Percentiles rank a stretch among this genome's conserved stretches.
These are phyloP conservation scores for Cladosporium phlei DNA, from an alignment of 2,329 filamentous ascomycete genomes.

Conservation along the genomic window DNA sequence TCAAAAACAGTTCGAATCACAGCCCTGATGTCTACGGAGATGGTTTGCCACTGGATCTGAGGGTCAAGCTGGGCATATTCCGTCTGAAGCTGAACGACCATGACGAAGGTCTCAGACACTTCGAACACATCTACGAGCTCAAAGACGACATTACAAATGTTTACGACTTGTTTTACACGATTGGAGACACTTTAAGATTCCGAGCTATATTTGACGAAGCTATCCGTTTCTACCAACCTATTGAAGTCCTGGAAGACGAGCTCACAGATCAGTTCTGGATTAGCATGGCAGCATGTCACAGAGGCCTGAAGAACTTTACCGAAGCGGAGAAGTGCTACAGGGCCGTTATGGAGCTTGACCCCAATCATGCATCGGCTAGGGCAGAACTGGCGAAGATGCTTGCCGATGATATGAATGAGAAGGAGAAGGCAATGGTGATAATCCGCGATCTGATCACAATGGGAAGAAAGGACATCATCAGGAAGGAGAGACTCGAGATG, in stretches of 20 bases:
- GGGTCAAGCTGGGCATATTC: conserved; percentile 77
- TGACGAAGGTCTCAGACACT: conserved; percentile 59
- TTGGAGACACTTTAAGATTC: conserved; percentile 55
- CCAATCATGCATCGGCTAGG: conserved; percentile 68
- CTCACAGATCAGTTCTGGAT: conserved; percentile 48
- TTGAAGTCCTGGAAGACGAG: conserved; percentile 39
- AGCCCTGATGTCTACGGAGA: conserved; percentile 62
- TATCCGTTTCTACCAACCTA: conserved; percentile 53
- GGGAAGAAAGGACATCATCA: conserved; percentile 32
- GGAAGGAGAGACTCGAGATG: conserved; percentile 9
- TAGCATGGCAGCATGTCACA: conserved; percentile 63
- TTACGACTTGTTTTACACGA: conserved; percentile 73
- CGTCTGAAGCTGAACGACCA: conserved; percentile 63
- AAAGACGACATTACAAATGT: conserved; percentile 61
- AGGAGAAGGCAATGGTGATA: conserved; percentile 70
- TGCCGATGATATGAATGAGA: conserved; percentile 62
- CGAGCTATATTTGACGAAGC: conserved; percentile 50
- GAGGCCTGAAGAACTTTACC: conserved; percentile 56
- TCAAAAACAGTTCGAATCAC: conserved; percentile 44
- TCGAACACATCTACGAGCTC: conserved; percentile 60
- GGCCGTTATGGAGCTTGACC: conserved; percentile 66
- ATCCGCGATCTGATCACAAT: conserved; percentile 70
- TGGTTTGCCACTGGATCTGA: conserved; percentile 73
- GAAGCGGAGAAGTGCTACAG: conserved; percentile 76
- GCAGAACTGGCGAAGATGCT: conserved; percentile 80